These are phyloP conservation scores for Cladosporium colombiae DNA, from an alignment of 2,329 filamentous ascomycete species.

Conservation along the genomic window DNA sequence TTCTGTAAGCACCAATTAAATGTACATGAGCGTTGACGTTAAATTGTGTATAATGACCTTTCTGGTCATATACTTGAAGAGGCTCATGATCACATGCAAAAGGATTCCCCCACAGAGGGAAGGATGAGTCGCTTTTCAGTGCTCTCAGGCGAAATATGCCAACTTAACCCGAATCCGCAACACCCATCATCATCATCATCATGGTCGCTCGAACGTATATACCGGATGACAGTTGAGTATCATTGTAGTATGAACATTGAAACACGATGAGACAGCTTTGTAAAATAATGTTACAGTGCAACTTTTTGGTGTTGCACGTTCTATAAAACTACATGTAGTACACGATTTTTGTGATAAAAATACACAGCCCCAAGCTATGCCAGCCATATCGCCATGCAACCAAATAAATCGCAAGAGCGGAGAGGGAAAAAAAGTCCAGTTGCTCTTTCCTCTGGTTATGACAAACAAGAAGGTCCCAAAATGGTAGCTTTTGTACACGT, in stretches of 20 bases:
- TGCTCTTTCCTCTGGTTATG: constrained; percentile 8
- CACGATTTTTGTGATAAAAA: neutral
- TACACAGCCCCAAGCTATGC: constrained; percentile 4
- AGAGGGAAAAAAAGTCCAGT: neutral
- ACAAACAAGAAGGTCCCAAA: constrained; percentile 18
- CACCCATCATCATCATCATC: neutral
- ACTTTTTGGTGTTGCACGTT: neutral
- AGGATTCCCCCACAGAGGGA: neutral
- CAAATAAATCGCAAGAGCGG: constrained; percentile 5
- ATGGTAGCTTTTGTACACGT: constrained; percentile 18
- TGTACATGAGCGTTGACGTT: neutral
- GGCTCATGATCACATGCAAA: neutral
- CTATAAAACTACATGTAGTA: constrained; percentile 7
- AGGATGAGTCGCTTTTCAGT: neutral
- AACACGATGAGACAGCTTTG: neutral
- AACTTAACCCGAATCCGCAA: neutral
- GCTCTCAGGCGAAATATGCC: neutral
- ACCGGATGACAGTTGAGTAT: neutral
- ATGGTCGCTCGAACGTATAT: neutral
- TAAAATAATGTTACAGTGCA: constrained; percentile 5
- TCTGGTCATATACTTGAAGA: neutral
- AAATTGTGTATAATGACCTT: neutral
- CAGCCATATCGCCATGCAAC: constrained; percentile 14
- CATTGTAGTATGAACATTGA: neutral
- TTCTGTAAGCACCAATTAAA: neutral